Conservation (phyloP, 805 yeast species). For the Alloascoidea hylecoeti region DNA sequence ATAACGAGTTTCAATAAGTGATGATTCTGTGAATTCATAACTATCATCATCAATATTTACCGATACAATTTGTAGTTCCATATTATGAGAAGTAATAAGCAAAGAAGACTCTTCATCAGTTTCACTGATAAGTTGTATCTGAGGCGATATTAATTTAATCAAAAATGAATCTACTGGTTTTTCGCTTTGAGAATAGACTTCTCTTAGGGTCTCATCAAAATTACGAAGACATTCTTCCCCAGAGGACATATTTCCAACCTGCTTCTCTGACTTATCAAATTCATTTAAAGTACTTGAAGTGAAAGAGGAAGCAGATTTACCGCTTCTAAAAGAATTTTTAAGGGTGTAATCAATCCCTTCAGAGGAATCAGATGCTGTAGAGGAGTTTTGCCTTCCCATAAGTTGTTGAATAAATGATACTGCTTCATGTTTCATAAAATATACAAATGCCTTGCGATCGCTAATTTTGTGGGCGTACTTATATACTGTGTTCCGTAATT, state of each 20-base stretch:
- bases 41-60: slow-evolving; percentile 29
- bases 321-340: too few species aligned
- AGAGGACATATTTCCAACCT: background rate
- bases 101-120: slow-evolving; percentile 43
- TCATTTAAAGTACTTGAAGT: too few species aligned
- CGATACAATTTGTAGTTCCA: slow-evolving; percentile 56
- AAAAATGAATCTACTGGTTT: slow-evolving; percentile 36
- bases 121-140: slow-evolving; percentile 53
- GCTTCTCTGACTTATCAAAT: background rate
- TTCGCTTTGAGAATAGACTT: slow-evolving; percentile 20
- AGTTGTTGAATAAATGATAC: slow-evolving; percentile 34
- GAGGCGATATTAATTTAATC: slow-evolving; percentile 65
- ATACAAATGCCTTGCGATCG: slow-evolving; percentile 26
- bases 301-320: too few species aligned
- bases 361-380: too few species aligned
- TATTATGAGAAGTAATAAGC: slow-evolving; percentile 57
- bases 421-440: slow-evolving; percentile 32
- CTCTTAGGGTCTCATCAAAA: slow-evolving; percentile 39
- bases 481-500: slow-evolving; percentile 46
- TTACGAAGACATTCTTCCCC: slow-evolving; percentile 20
- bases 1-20: slow-evolving; percentile 46
- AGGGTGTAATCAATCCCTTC: too few species aligned
- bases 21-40: slow-evolving; percentile 26
- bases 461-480: slow-evolving; percentile 39
- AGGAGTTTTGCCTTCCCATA: slow-evolving; percentile 22